Percentiles rank a stretch among this genome's conserved stretches.
Evolutionary conservation across 495 filamentous ascomycete genomes (phyloP).

Genomic region (Penicillium soppii): DNA sequence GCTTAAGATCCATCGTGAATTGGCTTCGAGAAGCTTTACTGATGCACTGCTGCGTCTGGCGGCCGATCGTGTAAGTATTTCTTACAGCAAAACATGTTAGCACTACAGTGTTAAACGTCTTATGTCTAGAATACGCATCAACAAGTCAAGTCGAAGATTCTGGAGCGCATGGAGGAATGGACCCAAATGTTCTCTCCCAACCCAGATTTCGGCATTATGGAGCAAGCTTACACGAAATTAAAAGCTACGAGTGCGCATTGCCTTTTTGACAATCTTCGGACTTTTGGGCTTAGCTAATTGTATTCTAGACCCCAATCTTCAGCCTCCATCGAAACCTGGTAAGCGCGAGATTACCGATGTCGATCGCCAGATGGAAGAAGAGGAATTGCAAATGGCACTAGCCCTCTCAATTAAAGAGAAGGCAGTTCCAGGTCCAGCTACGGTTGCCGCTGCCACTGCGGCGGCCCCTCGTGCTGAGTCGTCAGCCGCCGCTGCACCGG

Average conservation of each 20-base stretch:
- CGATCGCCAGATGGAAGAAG: slow-evolving; percentile 94
- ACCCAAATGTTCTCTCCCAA: slow-evolving; percentile 88
- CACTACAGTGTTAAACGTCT: not conserved
- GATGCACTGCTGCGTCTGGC: slow-evolving; percentile 90
- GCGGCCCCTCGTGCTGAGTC: slow-evolving; percentile 27
- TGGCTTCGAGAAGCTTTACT: slow-evolving; percentile 92
- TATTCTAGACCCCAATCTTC: slow-evolving; percentile 76
- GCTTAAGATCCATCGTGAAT: slow-evolving; percentile 83
- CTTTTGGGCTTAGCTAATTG: not conserved
- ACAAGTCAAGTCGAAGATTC: slow-evolving; percentile 94
- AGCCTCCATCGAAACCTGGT: slow-evolving; percentile 86
- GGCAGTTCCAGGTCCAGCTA: slow-evolving; percentile 3
- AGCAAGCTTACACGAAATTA: slow-evolving; percentile 86
- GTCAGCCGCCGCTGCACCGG: slow-evolving; percentile 23
- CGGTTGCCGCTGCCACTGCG: not conserved
- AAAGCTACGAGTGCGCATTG: slow-evolving; percentile 66
- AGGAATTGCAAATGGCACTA: slow-evolving; percentile 95
- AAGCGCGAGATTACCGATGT: slow-evolving; percentile 87
- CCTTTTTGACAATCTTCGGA: not conserved
- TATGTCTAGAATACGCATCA: slow-evolving; percentile 78
- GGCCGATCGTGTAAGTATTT: slow-evolving; percentile 69
- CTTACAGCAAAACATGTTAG: too few relatives aligned
- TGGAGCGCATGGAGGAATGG: slow-evolving; percentile 97
- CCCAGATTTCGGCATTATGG: slow-evolving; percentile 95
- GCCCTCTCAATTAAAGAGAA: slow-evolving; percentile 89